A percentile compares a stretch with the other conserved stretches of the same genome.
Conservation (phyloP, 768 basidiomycete species). For the Fistulinella prunicolor region DNA sequence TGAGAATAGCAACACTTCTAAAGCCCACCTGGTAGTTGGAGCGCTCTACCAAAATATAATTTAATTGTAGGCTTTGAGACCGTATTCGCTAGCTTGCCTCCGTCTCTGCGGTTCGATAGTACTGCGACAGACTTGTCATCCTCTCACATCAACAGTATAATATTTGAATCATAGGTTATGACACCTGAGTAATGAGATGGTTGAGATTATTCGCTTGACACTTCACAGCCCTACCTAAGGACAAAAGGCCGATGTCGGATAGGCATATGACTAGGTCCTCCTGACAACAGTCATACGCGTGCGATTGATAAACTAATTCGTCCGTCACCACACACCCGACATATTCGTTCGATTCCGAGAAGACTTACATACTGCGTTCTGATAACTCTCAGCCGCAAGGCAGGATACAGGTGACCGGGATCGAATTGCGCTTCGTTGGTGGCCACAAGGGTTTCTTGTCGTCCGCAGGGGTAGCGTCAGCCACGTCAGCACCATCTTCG, state of each 20-base stretch:
- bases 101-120: conserved; percentile 73
- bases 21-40: conserved; percentile 83
- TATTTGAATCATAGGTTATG: background rate
- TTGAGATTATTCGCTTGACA: conserved; percentile 92
- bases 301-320: conserved; percentile 74
- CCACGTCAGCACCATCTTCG: conserved; percentile 34
- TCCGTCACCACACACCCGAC: background rate
- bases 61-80: conserved; percentile 79
- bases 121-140: conserved; percentile 83
- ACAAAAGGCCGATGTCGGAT: conserved; percentile 77
- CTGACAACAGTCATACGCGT: conserved; percentile 82
- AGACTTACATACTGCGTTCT: conserved; percentile 83
- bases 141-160: background rate
- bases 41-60: conserved; percentile 88
- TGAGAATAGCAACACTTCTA: background rate
- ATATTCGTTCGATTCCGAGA: background rate
- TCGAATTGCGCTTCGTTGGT: conserved; percentile 69
- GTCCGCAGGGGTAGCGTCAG: conserved; percentile 12
- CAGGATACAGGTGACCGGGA: conserved; percentile 72
- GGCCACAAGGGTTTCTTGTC: conserved; percentile 35
- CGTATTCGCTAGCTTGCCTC: conserved; percentile 36
- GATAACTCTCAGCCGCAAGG: conserved; percentile 82
- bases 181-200: conserved; percentile 75
- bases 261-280: conserved; percentile 86
- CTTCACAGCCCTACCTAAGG: conserved; percentile 86